phyloP scores from a whole-genome alignment of 345 rosid genomes.

The Raphanus sativus region DNA sequence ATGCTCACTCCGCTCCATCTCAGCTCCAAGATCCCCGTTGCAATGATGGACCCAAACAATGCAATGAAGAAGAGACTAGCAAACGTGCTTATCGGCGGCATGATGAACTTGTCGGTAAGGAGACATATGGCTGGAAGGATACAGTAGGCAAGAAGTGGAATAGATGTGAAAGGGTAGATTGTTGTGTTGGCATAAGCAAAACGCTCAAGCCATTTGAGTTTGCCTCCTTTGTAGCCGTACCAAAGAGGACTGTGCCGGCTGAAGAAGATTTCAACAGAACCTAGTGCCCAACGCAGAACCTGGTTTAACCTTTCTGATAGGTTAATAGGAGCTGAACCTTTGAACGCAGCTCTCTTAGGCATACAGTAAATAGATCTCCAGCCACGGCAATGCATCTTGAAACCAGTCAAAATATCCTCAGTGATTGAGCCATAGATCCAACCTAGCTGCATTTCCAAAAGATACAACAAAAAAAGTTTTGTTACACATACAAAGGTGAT shows the following conservation, averaged over 20 bases:
- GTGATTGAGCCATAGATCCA: conserved; percentile 98
- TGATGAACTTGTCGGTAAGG: conserved; percentile 94
- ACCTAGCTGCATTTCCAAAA: conserved; percentile 61
- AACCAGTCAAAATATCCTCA: conserved; percentile 94
- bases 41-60: conserved; percentile 73
- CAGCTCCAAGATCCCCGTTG: conserved; percentile 83
- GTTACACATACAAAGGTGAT: conserved; percentile 4
- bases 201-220: conserved; percentile 92
- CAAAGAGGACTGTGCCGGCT: conserved; percentile 85
- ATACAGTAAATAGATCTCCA: conserved; percentile 98
- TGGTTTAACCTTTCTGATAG: conserved; percentile 94
- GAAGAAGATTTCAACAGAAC: conserved; percentile 97
- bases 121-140: conserved; percentile 87
- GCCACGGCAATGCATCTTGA: conserved; percentile 99
- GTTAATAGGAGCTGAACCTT: conserved; percentile 97
- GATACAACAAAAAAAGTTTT: conserved; percentile 8
- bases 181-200: conserved; percentile 91
- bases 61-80: conserved; percentile 93
- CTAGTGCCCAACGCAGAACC: conserved; percentile 97
- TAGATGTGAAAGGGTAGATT: conserved; percentile 87
- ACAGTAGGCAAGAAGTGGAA: conserved; percentile 92
- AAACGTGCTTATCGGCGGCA: conserved; percentile 95
- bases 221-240: conserved; percentile 92
- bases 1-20: conserved; percentile 99
- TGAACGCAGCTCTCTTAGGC: conserved; percentile 89